Conservation (phyloP, 176 grass and related monocot species). For the Hyparrhenia diplandra region DNA sequence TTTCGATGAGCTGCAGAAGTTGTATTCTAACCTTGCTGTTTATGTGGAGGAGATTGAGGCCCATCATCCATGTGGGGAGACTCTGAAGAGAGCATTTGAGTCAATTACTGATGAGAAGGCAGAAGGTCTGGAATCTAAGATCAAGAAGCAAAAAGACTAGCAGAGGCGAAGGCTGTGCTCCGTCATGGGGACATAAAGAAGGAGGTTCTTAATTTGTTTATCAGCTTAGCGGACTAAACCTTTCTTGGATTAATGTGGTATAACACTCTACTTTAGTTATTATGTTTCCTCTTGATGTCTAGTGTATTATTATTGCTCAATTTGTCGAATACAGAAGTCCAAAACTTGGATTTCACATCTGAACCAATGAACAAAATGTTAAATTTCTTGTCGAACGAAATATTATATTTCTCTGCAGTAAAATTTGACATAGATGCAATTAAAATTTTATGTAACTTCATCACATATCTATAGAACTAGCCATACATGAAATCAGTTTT, state of each 20-base stretch:
- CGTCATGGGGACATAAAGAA: not conserved
- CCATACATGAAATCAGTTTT: not conserved
- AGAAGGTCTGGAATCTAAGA: conserved; percentile 19
- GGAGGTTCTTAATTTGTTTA: conserved; percentile 14
- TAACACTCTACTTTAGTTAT: not conserved
- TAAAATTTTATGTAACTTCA: not conserved
- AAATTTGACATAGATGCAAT: not conserved
- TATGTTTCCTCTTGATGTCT: conserved; percentile 2
- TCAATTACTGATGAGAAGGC: conserved; percentile 39
- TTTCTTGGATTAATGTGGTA: conserved; percentile 15
- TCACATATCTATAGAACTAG: not conserved
- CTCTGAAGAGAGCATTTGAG: conserved; percentile 40
- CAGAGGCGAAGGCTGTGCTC: not conserved
- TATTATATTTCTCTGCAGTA: not conserved
- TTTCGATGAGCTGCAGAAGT: conserved; percentile 23
- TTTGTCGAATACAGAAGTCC: not conserved
- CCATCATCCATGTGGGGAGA: conserved; percentile 27
- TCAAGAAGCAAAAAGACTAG: conserved; percentile 15
- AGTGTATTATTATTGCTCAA: not conserved
- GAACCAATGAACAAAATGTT: not conserved
- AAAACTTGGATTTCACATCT: not conserved
- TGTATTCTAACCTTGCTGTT: conserved; percentile 37
- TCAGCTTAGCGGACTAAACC: not conserved
- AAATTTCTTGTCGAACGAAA: not conserved
- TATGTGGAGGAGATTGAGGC: conserved; percentile 21